These are phyloP conservation scores for Aureobasidium vineae DNA, from an alignment of 2,329 filamentous ascomycete genomes.

Conservation along the genomic window DNA sequence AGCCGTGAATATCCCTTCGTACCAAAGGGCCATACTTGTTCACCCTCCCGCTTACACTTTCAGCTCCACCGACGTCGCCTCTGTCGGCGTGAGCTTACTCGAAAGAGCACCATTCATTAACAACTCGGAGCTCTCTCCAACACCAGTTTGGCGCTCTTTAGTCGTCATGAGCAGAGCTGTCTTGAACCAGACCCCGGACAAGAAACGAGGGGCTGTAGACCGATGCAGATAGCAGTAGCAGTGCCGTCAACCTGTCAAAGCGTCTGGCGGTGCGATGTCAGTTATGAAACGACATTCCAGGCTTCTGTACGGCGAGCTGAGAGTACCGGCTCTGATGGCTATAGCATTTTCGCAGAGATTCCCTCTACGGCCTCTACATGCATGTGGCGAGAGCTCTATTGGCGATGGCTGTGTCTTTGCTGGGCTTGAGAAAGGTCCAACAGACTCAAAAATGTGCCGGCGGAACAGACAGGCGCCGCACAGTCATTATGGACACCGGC, in stretches of 20 bases:
- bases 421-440: neutral
- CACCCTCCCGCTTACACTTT: neutral
- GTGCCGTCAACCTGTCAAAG: neutral
- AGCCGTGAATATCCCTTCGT: neutral
- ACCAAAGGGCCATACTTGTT: neutral
- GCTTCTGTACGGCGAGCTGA: neutral
- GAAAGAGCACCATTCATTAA: neutral
- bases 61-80: neutral
- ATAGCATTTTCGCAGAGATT: neutral
- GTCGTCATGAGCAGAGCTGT: neutral
- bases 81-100: neutral
- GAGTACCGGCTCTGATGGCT: neutral
- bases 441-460: neutral
- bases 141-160: too few species aligned
- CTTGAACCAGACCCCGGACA: neutral
- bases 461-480: too few species aligned
- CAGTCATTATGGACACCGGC: too few species aligned
- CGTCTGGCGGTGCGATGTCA: neutral
- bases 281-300: neutral
- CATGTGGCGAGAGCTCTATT: neutral
- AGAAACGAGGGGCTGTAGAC: neutral
- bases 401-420: neutral
- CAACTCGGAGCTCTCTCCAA: neutral
- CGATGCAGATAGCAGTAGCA: neutral
- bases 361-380: neutral